These are phyloP conservation scores for Gliomastix tumulicola DNA, from an alignment of 2,329 filamentous ascomycete species.

Conservation along the genomic window DNA sequence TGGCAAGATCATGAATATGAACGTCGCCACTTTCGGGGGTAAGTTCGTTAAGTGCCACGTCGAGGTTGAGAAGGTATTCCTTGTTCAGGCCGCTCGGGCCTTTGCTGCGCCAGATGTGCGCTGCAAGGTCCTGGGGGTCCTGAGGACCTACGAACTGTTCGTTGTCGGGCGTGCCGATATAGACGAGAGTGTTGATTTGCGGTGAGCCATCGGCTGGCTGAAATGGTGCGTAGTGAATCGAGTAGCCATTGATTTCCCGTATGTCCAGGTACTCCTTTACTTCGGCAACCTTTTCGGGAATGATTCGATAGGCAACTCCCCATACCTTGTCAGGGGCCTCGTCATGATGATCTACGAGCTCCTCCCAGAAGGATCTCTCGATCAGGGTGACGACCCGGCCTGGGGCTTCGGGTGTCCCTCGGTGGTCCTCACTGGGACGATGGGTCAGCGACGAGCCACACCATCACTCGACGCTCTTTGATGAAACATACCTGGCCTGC, in stretches of 20 bases:
- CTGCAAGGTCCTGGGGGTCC: constrained; percentile 68
- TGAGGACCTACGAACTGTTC: constrained; percentile 86
- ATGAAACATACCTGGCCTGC: constrained; percentile 30
- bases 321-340: constrained; percentile 64
- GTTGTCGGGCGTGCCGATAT: constrained; percentile 91
- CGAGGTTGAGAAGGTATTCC: constrained; percentile 81
- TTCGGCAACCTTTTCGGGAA: constrained; percentile 62
- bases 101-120: constrained; percentile 68
- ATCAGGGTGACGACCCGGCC: constrained; percentile 93
- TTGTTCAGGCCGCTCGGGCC: constrained; percentile 86
- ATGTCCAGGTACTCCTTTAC: constrained; percentile 91
- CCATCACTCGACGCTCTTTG: no score
- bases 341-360: constrained; percentile 61
- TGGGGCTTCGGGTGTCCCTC: constrained; percentile 80
- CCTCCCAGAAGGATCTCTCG: constrained; percentile 74
- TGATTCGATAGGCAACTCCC: constrained; percentile 89
- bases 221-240: constrained; percentile 85
- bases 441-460: no score
- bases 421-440: constrained; percentile 92
- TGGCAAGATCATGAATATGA: constrained; percentile 78
- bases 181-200: constrained; percentile 60
- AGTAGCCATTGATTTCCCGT: constrained; percentile 95
- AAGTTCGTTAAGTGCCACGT: constrained; percentile 65
- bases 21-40: constrained; percentile 72
- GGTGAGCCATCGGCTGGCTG: constrained; percentile 36